phyloP scores from a whole-genome alignment of 176 grass and related monocot genomes.

The Carex pumila region DNA sequence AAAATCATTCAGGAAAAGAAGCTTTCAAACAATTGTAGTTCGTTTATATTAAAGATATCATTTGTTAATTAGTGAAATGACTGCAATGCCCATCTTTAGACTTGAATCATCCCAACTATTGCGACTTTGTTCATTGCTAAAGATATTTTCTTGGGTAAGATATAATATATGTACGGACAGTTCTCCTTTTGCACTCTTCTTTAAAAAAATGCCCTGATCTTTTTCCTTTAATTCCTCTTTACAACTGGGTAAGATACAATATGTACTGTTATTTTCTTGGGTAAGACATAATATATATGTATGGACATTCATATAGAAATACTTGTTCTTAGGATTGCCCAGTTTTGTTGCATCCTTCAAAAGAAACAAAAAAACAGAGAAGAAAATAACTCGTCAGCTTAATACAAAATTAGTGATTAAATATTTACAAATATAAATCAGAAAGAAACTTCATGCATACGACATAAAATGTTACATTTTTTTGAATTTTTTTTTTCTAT shows the following conservation, averaged over 20 bases:
- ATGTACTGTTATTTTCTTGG: neutral
- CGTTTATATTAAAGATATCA: neutral
- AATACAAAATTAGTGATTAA: neutral
- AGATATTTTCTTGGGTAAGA: neutral
- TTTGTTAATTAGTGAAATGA: neutral
- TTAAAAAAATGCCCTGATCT: neutral
- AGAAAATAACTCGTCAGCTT: neutral
- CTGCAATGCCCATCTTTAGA: neutral
- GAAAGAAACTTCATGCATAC: no score
- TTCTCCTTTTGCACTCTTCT: neutral
- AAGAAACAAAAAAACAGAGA: neutral
- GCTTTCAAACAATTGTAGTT: neutral
- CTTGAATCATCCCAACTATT: neutral
- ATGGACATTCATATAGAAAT: neutral
- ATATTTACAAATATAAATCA: neutral
- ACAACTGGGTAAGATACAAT: no score
- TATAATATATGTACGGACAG: neutral
- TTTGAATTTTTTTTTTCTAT: no score
- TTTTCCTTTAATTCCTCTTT: no score
- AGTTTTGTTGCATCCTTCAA: neutral
- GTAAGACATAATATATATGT: neutral
- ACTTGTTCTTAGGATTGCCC: neutral
- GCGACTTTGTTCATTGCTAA: neutral
- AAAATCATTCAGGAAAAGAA: slow-evolving; percentile 6
- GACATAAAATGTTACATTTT: no score